Percentiles rank a stretch among this genome's conserved stretches.
Conservation (phyloP, 192 early-diverging fungal species). For the Gaertneriomyces semiglobifer region DNA sequence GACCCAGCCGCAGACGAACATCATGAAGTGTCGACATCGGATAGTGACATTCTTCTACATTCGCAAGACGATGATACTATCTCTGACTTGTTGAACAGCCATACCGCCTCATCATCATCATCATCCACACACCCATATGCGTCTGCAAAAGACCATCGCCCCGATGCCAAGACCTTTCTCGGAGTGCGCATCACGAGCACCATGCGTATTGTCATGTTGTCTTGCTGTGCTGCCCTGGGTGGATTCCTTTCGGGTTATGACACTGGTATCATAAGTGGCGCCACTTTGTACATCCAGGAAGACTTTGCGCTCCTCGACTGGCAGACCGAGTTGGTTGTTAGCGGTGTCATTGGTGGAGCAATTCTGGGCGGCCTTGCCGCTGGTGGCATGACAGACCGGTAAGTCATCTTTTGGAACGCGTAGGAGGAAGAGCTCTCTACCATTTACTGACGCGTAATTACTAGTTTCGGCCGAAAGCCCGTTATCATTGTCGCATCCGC, state of each 20-base stretch:
- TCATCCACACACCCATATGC: too few species aligned
- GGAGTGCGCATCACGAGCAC: not conserved
- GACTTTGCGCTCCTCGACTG: not conserved
- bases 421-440: not conserved
- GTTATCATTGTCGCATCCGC: conserved; percentile 6
- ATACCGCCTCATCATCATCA: too few species aligned
- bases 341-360: conserved; percentile 9
- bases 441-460: not conserved
- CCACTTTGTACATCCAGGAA: conserved; percentile 7
- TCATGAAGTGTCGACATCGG: too few species aligned
- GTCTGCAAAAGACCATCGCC: too few species aligned
- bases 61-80: too few species aligned
- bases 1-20: too few species aligned
- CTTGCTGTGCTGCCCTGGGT: conserved; percentile 7
- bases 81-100: too few species aligned
- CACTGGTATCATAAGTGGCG: conserved; percentile 13
- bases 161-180: too few species aligned
- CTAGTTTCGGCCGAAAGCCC: not conserved
- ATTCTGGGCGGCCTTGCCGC: conserved; percentile 1
- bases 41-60: too few species aligned
- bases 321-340: conserved; percentile 12
- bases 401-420: not conserved
- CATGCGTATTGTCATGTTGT: conserved; percentile 1
- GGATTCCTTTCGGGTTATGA: conserved; percentile 15
- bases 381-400: not conserved